Evolutionary conservation across 2,329 filamentous ascomycete species (phyloP).

Genomic region (Talaromyces atroroseus): DNA sequence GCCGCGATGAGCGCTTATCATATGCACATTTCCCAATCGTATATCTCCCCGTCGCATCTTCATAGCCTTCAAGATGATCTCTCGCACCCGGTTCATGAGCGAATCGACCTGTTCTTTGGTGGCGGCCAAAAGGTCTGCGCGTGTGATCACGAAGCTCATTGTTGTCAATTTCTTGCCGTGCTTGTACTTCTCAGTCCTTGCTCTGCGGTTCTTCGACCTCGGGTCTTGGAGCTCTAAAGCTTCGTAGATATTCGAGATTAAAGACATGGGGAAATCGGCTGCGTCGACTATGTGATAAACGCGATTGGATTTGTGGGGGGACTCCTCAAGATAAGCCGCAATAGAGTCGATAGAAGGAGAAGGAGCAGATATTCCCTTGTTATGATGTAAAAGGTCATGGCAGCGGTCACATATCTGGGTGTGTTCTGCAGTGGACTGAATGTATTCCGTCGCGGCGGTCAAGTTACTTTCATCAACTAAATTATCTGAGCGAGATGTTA

Average conservation of each 20-base stretch:
- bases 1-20: conserved; percentile 75
- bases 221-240: conserved; percentile 67
- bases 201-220: conserved; percentile 73
- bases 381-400: conserved; percentile 73
- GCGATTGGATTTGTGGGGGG: conserved; percentile 84
- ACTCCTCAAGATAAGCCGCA: conserved; percentile 77
- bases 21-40: conserved; percentile 81
- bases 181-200: conserved; percentile 60
- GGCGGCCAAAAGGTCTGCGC: conserved; percentile 79
- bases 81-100: conserved; percentile 77
- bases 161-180: conserved; percentile 68
- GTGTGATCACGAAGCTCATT: conserved; percentile 84
- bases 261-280: conserved; percentile 92
- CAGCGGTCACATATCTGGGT: conserved; percentile 71
- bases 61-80: conserved; percentile 70
- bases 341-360: conserved; percentile 79
- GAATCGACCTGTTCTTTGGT: conserved; percentile 76
- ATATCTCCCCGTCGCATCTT: conserved; percentile 61
- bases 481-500: not conserved
- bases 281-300: conserved; percentile 94
- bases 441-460: conserved; percentile 18
- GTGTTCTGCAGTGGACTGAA: conserved; percentile 18
- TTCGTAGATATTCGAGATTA: conserved; percentile 70
- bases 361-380: conserved; percentile 63
- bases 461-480: conserved; percentile 10